Base-by-base conservation (phyloP, 208 protist genomes). In the Leishmania tarentolae region DNA sequence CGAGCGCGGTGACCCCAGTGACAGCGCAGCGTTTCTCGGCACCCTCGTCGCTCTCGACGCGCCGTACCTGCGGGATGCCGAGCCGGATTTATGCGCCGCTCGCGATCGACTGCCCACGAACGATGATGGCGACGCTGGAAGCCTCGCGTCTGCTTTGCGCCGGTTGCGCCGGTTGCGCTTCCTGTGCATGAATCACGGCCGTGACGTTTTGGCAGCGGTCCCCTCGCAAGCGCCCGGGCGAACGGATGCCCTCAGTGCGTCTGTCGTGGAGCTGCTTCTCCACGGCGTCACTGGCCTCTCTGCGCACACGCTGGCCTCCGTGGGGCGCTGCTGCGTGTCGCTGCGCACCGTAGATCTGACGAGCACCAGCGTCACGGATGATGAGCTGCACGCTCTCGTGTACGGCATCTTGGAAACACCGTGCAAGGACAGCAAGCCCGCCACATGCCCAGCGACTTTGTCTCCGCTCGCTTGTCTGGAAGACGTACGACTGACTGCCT, bases 281-380 rank as follows among this genome's bases (percentile, higher is more conserved):
- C n/a, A 78, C 28, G 75, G 76, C n/a, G 79, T 78, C 37, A 31
- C 75, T 1, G 71, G 47, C 47, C 31, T 88, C 13, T n/a, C 52
- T 28, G 70, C 63, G 17, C 53, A 19, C 71, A 57, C 83, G 42
- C 53, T 81, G 40, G 66, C 76, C 8, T 52, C 42, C 28, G 37
- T 75, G 69, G 69, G 76, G 44, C 75, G n/a, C 61, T 52, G n/a
- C 52, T 53, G 79, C 59, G n/a, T 31, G 31, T 71, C 78, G 57
- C 71, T 82, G 42, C 68, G 70, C 31, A 57, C 52, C n/a, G 52
- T 88, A 2, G 84, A 87, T 56, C 59, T 87, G 35, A 82, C 80
- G 37, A 72, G 66, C 71, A 87, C 84, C 35, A 46, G 4, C n/a
- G 53, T 84, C 59, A 63, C 59, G 1, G 71, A 84, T 21, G 57